A percentile compares a stretch with the other conserved stretches of the same genome.
phyloP scores from a whole-genome alignment of 148 eudicot genomes.

The Gaultheria prostrata region DNA sequence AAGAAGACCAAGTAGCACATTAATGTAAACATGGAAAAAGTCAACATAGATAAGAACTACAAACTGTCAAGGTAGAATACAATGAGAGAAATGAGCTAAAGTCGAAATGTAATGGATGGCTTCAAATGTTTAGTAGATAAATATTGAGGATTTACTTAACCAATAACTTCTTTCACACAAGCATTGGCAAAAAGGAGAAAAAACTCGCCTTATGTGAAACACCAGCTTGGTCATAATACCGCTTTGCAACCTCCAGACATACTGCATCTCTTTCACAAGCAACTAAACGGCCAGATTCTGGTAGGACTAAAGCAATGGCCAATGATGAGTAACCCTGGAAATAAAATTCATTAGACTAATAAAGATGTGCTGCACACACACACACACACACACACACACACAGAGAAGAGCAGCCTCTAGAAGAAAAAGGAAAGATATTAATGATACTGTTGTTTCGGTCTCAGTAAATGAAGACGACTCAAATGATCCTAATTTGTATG shows the following conservation, averaged over 20 bases:
- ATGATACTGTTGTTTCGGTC: background rate
- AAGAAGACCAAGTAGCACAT: background rate
- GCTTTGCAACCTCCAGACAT: constrained; percentile 70
- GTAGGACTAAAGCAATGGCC: constrained; percentile 89
- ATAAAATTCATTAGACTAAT: background rate
- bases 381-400: no score
- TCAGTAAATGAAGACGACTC: background rate
- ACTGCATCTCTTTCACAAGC: constrained; percentile 83
- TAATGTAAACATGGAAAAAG: background rate
- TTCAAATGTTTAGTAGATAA: background rate
- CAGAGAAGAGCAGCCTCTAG: background rate
- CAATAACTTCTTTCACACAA: background rate
- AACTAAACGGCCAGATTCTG: constrained; percentile 74
- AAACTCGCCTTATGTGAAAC: constrained; percentile 65
- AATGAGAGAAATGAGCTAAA: background rate
- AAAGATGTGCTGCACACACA: background rate
- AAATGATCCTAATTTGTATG: background rate
- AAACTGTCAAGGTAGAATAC: background rate
- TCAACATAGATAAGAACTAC: background rate
- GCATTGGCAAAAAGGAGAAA: background rate
- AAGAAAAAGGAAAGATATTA: background rate
- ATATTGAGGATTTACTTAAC: background rate
- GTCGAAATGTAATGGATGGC: background rate
- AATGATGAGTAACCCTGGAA: constrained; percentile 84
- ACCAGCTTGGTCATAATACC: constrained; percentile 81